A percentile compares a stretch with the other conserved stretches of the same genome.
Evolutionary conservation across 1,139 yeast genomes (phyloP).

Genomic region (Lizanozyma gosingica): DNA sequence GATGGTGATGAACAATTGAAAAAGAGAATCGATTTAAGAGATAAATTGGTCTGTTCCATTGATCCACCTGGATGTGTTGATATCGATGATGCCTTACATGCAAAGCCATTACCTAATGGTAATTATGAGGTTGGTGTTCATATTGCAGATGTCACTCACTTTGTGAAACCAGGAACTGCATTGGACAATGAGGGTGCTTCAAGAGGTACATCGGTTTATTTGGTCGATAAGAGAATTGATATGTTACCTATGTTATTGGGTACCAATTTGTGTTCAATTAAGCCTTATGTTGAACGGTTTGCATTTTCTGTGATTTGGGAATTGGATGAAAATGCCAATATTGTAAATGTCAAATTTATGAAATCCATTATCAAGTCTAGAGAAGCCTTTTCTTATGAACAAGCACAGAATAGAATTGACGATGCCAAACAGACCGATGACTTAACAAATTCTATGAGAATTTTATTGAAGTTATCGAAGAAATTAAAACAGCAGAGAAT

Average conservation of each 20-base stretch:
- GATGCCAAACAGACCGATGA: constrained; percentile 73
- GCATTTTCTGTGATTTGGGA: constrained; percentile 97
- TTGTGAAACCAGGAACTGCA: constrained; percentile 88
- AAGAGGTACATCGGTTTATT: constrained; percentile 93
- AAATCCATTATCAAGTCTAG: constrained; percentile 87
- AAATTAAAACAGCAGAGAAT: constrained; percentile 76
- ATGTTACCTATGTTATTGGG: constrained; percentile 96
- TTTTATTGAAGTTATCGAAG: constrained; percentile 66
- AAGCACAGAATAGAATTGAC: constrained; percentile 87
- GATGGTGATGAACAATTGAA: constrained; percentile 52
- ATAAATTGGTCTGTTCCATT: constrained; percentile 84
- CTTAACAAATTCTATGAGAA: constrained; percentile 82
- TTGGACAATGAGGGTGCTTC: constrained; percentile 94
- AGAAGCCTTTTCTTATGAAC: constrained; percentile 92
- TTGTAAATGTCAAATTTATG: constrained; percentile 71
- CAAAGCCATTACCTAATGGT: constrained; percentile 76
- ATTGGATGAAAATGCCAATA: constrained; percentile 76
- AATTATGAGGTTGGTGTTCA: constrained; percentile 97
- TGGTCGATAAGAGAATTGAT: constrained; percentile 98
- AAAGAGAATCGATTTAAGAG: constrained; percentile 77
- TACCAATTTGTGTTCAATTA: constrained; percentile 90
- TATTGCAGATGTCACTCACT: constrained; percentile 97
- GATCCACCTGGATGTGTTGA: constrained; percentile 99
- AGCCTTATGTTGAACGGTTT: constrained; percentile 91
- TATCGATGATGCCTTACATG: constrained; percentile 97